phyloP scores from a whole-genome alignment of 148 eudicot genomes.

The Spergularia bocconei region DNA sequence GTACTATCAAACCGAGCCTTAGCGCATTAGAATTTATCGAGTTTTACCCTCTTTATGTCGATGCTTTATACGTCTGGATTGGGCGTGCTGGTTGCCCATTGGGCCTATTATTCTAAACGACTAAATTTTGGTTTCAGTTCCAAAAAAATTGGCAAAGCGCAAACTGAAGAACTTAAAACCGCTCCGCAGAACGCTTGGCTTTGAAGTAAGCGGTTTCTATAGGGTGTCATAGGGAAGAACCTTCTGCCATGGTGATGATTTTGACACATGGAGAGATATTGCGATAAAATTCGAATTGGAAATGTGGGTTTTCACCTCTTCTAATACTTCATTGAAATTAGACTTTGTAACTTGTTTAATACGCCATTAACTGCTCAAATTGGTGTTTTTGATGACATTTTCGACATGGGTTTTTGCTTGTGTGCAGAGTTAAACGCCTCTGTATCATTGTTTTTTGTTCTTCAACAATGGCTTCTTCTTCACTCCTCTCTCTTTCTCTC shows the following conservation, averaged over 20 bases:
- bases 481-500: neutral
- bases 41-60: too few species aligned
- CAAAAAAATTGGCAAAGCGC: slow-evolving; percentile 48
- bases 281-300: slow-evolving; percentile 59
- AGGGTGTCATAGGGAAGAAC: slow-evolving; percentile 59
- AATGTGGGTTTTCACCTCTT: slow-evolving; percentile 45
- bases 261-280: slow-evolving; percentile 62
- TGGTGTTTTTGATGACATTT: slow-evolving; percentile 5
- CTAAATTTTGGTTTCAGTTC: too few species aligned
- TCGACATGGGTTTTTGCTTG: slow-evolving; percentile 12
- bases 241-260: slow-evolving; percentile 78
- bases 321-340: slow-evolving; percentile 51
- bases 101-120: too few species aligned
- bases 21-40: too few species aligned
- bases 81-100: too few species aligned
- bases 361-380: slow-evolving; percentile 34
- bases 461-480: slow-evolving; percentile 14
- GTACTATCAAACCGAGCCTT: too few species aligned
- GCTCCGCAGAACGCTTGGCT: slow-evolving; percentile 64
- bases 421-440: slow-evolving; percentile 39
- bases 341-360: slow-evolving; percentile 74
- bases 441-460: slow-evolving; percentile 12
- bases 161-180: slow-evolving; percentile 76
- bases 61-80: too few species aligned
- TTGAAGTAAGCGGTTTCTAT: slow-evolving; percentile 66